Percentiles rank a stretch among this genome's conserved stretches.
Evolutionary conservation across 306 rosid species (phyloP).

Genomic region (Castanospermum australe): DNA sequence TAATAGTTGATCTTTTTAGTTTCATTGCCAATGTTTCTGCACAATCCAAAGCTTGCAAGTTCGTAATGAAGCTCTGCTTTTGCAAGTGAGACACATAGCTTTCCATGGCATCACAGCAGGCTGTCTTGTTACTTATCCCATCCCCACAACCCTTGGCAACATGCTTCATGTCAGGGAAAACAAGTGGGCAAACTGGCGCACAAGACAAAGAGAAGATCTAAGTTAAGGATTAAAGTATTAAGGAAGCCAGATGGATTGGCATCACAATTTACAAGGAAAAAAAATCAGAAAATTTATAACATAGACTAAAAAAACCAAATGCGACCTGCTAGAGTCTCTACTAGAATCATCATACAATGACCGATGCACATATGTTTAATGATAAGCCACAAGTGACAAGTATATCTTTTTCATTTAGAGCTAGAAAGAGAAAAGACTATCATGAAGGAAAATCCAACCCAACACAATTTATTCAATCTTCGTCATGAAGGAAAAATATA

Average conservation of each 20-base stretch:
- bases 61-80: conserved; percentile 92
- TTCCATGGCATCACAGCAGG: conserved; percentile 82
- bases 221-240: conserved; percentile 12
- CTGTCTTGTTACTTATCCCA: conserved; percentile 62
- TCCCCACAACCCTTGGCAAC: conserved; percentile 67
- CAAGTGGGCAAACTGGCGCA: conserved; percentile 78
- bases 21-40: conserved; percentile 82
- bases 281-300: not conserved
- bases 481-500: not conserved
- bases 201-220: conserved; percentile 10
- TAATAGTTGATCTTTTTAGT: conserved; percentile 58
- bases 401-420: not conserved
- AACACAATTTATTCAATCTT: conserved; percentile 13
- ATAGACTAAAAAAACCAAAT: not conserved
- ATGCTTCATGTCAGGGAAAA: conserved; percentile 67
- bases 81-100: conserved; percentile 91
- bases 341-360: conserved; percentile 1
- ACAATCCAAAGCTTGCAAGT: conserved; percentile 94
- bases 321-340: not conserved
- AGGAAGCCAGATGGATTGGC: conserved; percentile 23
- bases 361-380: not conserved
- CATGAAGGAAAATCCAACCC: not conserved
- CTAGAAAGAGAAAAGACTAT: not conserved
- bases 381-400: not conserved
- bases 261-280: conserved; percentile 14